These are phyloP conservation scores for Protomyces inundatus DNA, from an alignment of 1,139 yeast genomes.

Conservation along the genomic window DNA sequence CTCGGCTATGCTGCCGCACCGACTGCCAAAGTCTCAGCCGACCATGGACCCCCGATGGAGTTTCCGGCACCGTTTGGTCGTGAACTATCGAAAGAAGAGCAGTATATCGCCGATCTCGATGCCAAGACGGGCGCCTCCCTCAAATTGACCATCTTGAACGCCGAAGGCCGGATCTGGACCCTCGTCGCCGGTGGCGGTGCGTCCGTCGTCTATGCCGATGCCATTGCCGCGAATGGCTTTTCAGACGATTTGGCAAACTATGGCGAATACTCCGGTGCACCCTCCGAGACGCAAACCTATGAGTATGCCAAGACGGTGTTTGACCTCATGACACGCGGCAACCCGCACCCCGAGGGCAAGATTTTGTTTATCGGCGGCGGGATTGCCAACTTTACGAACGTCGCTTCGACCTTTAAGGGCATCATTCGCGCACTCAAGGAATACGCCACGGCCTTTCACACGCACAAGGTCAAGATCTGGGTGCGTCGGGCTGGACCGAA, in stretches of 20 bases:
- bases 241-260: conserved; percentile 46
- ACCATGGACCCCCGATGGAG: conserved; percentile 48
- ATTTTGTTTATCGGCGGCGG: conserved; percentile 48
- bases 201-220: conserved; percentile 48
- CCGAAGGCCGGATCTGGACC: conserved; percentile 47
- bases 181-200: conserved; percentile 49
- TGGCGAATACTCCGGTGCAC: conserved; percentile 49
- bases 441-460: conserved; percentile 40
- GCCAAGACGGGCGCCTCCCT: conserved; percentile 49
- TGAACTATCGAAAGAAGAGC: conserved; percentile 45
- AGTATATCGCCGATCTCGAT: conserved; percentile 47
- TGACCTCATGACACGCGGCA: conserved; percentile 46
- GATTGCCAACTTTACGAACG: conserved; percentile 49
- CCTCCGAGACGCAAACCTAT: conserved; percentile 47
- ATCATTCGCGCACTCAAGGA: conserved; percentile 48
- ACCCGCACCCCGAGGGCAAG: conserved; percentile 38
- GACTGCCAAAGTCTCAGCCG: conserved; percentile 36
- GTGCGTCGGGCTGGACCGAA: conserved; percentile 49
- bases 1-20: conserved; percentile 39
- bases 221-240: conserved; percentile 47
- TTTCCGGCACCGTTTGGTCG: conserved; percentile 50
- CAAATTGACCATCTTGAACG: conserved; percentile 45
- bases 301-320: conserved; percentile 48
- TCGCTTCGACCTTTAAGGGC: conserved; percentile 48
- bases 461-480: conserved; percentile 44